Evolutionary conservation across 2,329 filamentous ascomycete genomes (phyloP), one percentile per base, ranked within the genome.

Genomic region (Bisporella sp.): DNA sequence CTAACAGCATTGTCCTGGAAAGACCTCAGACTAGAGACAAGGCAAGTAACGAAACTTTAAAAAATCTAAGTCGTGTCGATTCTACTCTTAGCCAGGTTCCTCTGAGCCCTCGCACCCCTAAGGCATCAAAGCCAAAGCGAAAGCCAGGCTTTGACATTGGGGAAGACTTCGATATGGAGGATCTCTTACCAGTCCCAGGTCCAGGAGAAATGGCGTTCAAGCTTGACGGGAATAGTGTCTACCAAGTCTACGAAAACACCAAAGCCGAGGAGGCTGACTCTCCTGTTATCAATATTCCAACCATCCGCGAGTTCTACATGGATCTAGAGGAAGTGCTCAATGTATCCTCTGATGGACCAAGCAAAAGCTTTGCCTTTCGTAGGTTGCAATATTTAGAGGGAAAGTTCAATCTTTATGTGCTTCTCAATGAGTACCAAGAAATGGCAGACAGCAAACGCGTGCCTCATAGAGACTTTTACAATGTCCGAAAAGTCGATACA

Each of bases 401-500:
- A 53, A 96, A 96, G 66, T 99, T 96, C 71, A 95, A 96, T 65
- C 77, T 99, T 28, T 96, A 99, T 65, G 81, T 84, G 28, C 79
- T 99, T 31, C 73, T 97, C 52, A 97, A 99, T 65, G 93, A 96
- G 68, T 97, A 97, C 60, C 91, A 97, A 65, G 93, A 99, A 69
- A 93, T 95, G 47, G 92, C 93, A 52, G 93, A 99, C 72, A 96
- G 89, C 67, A 99, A 99, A 69, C 92, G 88, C 62, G 93, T 97
- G 49, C 93, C 93, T 3, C 93, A 99, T 69, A 84, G 93, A 73
- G 93, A 99, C 69, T 99, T 99, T 66, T 99, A 99, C 74, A 99
- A 99, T 65, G 93, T 99, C 45, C 81, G 93, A 65, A 99, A 99
- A 69, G 93, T 99, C 46, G 93, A 99, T 66, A 99, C 93, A 6